Percentiles rank a stretch among this genome's conserved stretches.
These are phyloP conservation scores for Vitis amurensis DNA, from an alignment of 164 flowering plant species.

Conservation along the genomic window DNA sequence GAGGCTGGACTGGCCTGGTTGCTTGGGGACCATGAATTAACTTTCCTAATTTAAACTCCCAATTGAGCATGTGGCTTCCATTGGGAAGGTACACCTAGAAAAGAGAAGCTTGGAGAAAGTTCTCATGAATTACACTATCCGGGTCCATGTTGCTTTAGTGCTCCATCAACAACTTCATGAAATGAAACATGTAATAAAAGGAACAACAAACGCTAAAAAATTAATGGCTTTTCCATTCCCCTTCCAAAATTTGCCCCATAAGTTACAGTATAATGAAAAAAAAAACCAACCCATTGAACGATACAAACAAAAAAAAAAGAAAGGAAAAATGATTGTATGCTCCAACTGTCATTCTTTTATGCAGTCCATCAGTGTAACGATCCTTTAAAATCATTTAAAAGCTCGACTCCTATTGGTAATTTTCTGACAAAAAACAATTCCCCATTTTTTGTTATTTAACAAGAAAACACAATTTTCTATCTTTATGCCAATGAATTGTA, in stretches of 20 bases:
- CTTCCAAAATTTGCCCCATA: not conserved
- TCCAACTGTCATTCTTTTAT: conserved; percentile 1
- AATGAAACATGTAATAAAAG: no score
- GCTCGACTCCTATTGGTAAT: no score
- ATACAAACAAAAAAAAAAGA: not conserved
- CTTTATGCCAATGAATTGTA: conserved; percentile 9
- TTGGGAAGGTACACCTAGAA: no score
- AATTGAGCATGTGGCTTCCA: no score
- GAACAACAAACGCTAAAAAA: not conserved
- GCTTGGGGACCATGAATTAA: no score
- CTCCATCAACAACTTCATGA: no score
- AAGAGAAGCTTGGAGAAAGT: no score
- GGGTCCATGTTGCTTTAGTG: no score
- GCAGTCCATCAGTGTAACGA: not conserved
- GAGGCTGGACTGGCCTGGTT: no score
- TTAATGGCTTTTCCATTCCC: conserved; percentile 6
- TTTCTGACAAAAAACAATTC: not conserved
- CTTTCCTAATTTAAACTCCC: no score
- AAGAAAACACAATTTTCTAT: not conserved
- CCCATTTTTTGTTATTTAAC: conserved; percentile 4
- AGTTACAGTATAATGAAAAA: not conserved
- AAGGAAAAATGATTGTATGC: not conserved
- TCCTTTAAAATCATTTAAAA: no score
- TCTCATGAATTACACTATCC: no score
- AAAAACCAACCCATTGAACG: not conserved